These are phyloP conservation scores for Zizania latifolia DNA, from an alignment of 176 grass and related monocot species.

Conservation along the genomic window DNA sequence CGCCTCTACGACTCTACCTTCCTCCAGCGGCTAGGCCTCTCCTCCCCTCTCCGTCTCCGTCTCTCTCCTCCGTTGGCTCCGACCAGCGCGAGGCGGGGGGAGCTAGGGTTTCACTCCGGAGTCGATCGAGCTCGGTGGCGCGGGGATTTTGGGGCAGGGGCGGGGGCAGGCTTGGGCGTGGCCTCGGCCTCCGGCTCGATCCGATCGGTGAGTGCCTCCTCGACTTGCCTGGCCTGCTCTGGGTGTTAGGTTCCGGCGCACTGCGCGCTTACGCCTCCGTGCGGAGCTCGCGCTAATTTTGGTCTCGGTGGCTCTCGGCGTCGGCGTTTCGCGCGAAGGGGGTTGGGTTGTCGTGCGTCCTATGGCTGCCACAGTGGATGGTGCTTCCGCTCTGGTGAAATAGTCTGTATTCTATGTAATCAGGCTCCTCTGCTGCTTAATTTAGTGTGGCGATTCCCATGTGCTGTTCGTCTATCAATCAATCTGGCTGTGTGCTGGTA, in stretches of 20 bases:
- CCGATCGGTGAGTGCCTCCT: conserved; percentile 12
- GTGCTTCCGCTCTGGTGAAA: neutral
- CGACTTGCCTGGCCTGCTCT: neutral
- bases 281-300: neutral
- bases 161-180: neutral
- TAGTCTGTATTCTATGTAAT: neutral
- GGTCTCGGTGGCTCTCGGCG: neutral
- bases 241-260: neutral
- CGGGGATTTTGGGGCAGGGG: neutral
- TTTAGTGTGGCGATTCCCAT: neutral
- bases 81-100: neutral
- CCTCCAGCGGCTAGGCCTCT: neutral
- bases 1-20: conserved; percentile 1
- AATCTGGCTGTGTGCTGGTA: neutral
- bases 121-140: neutral
- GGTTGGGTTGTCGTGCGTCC: neutral
- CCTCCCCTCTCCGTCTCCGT: neutral
- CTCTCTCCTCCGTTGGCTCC: neutral
- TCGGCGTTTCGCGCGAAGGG: neutral
- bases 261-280: neutral
- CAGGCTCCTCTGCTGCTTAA: neutral
- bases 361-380: neutral
- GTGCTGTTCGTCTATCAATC: neutral
- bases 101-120: neutral
- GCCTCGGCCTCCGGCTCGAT: conserved; percentile 1